These are phyloP conservation scores for Rhizopogon roseolus DNA, from an alignment of 768 basidiomycete species.

Conservation along the genomic window DNA sequence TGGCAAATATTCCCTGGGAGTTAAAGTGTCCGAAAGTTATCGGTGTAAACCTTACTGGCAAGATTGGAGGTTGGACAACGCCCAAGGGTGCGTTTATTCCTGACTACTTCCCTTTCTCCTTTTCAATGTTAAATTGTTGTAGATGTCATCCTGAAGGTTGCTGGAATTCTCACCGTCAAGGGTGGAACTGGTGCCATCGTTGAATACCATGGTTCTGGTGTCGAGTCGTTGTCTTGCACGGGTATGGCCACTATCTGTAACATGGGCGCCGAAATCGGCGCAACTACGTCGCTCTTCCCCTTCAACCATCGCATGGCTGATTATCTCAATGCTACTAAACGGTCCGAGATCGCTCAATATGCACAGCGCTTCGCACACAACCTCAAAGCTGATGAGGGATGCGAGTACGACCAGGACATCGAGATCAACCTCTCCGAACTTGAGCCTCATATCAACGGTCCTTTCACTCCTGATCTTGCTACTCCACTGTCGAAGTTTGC, in stretches of 20 bases:
- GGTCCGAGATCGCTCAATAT: constrained; percentile 81
- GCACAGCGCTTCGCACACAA: constrained; percentile 89
- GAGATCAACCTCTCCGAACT: constrained; percentile 96
- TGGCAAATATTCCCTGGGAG: constrained; percentile 98
- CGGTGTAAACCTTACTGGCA: constrained; percentile 93
- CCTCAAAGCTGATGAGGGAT: constrained; percentile 79
- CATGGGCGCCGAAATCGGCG: constrained; percentile 99
- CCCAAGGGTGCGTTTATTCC: constrained; percentile 69
- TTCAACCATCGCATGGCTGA: constrained; percentile 93
- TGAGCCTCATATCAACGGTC: constrained; percentile 99
- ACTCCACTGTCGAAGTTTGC: constrained; percentile 98
- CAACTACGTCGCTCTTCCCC: constrained; percentile 98
- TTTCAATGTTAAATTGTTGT: constrained; percentile 6
- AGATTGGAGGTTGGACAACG: constrained; percentile 95
- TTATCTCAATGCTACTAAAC: constrained; percentile 95
- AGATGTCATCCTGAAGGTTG: constrained; percentile 99
- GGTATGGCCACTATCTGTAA: constrained; percentile 99
- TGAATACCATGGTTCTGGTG: constrained; percentile 93
- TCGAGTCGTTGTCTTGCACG: constrained; percentile 94
- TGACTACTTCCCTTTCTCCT: not conserved
- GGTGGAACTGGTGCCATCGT: constrained; percentile 99
- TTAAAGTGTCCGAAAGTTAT: constrained; percentile 99
- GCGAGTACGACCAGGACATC: constrained; percentile 91
- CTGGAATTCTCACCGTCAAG: constrained; percentile 98
- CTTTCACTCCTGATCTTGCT: constrained; percentile 99